Conservation (phyloP, 2,329 filamentous ascomycete genomes). For the Ophiostoma ulmi region DNA sequence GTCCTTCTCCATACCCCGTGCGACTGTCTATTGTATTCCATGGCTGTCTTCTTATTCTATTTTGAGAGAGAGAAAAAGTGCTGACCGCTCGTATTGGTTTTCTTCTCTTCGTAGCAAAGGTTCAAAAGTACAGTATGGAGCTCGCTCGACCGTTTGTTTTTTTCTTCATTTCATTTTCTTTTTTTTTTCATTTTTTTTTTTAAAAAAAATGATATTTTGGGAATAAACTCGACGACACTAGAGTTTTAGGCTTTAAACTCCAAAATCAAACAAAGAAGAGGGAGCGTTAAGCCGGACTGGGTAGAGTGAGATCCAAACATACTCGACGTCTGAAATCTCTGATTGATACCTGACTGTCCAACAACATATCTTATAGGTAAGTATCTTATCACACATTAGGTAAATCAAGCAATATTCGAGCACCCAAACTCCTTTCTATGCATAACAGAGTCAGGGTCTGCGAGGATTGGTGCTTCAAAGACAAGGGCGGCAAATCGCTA, state of each 20-base stretch:
- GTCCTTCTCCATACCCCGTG: background rate
- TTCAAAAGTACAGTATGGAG: background rate
- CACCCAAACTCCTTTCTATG: background rate
- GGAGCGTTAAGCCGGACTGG: background rate
- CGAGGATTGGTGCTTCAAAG: too few species aligned
- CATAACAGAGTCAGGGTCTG: too few species aligned
- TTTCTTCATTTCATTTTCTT: too few species aligned
- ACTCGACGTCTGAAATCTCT: background rate
- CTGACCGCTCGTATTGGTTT: background rate
- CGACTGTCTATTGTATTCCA: background rate
- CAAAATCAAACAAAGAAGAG: background rate
- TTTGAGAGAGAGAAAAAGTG: background rate
- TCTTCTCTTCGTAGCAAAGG: background rate
- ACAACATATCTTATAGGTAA: background rate
- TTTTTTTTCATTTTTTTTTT: too few species aligned
- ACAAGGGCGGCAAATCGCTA: too few species aligned
- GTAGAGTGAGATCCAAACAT: background rate
- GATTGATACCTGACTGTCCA: background rate
- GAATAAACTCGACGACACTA: background rate
- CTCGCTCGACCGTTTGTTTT: background rate
- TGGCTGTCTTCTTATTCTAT: background rate
- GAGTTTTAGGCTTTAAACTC: background rate
- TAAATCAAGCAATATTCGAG: background rate
- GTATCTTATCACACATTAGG: background rate
- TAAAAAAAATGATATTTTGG: background rate